phyloP scores from a whole-genome alignment of 345 rosid species.

The Boechera divaricarpa region DNA sequence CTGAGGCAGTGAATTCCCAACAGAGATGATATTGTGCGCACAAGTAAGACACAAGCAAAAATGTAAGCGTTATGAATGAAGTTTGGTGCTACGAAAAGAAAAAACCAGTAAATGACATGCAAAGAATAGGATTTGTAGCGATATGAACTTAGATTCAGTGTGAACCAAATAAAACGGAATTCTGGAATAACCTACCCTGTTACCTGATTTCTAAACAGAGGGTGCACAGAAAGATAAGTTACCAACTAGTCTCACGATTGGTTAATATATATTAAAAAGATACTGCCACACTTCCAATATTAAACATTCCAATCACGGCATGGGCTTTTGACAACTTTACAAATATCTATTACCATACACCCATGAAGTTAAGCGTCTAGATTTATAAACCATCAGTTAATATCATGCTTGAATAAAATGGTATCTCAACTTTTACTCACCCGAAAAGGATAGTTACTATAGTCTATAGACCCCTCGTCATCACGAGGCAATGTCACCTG shows the following conservation, averaged over 20 bases:
- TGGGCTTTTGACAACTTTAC: slow-evolving; percentile 6
- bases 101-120: background rate
- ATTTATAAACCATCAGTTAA: slow-evolving; percentile 14
- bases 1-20: slow-evolving; percentile 12
- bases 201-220: background rate
- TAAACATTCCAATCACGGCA: background rate
- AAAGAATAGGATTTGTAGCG: background rate
- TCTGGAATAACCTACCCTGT: slow-evolving; percentile 10
- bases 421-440: slow-evolving; percentile 55
- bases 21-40: slow-evolving; percentile 1
- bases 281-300: background rate
- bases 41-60: slow-evolving; percentile 15
- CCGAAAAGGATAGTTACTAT: slow-evolving; percentile 81
- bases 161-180: background rate
- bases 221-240: background rate
- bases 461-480: slow-evolving; percentile 84
- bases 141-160: background rate
- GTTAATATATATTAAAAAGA: background rate
- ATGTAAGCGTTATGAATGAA: background rate
- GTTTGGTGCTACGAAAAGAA: background rate
- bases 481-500: slow-evolving; percentile 90
- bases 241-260: slow-evolving; percentile 1
- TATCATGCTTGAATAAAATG: slow-evolving; percentile 13
- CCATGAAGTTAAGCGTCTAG: slow-evolving; percentile 25
- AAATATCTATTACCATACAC: slow-evolving; percentile 3